Base-by-base conservation (phyloP, 192 early-diverging fungal species). In the Coemansia sp. region DNA sequence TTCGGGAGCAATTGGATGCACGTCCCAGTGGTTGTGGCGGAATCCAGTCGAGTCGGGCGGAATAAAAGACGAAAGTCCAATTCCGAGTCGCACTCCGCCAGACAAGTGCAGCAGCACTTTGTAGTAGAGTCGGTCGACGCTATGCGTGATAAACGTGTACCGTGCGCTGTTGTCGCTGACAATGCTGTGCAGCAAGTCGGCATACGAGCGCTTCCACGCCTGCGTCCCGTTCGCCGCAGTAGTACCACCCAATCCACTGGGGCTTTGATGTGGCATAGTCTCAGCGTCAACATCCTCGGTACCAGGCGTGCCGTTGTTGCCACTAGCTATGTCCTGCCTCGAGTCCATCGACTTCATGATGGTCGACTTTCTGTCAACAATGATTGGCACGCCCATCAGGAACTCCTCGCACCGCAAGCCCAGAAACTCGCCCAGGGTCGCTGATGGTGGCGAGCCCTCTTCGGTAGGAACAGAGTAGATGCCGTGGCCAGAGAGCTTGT, bases 21-120 rank as follows among this genome's bases (percentile, higher is more conserved):
- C 73, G 15, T 81, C 73, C 78, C 78, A 81, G 34, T 81, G 78
- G 36, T 75, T 81, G 52, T 65, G 72, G 11, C 72, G 68, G 18
- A 62, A 35, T 17, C 78, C 78, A 17, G 54, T 10, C 1, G 26
- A 17, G 52, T 72, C 73, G 3, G 78, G 78, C 21, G 73, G 68
- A 17, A 76, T 76, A 32, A 62, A 74, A 24, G 78, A 62, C 14
- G 72, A 81, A 19, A 81, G 69, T 0, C 78, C 78, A 26, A 81
- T 81, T 8, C 78, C 73, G 24, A 81, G 60, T n/a, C 78, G 68
- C 56, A 81, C 78, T 15, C 78, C 78, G 10, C 73, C 73, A 8
- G 65, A 65, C 15, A 81, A 56, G 46, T 76, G 78, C 63, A 72
- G 48, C 63, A 81, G 29, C 33, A 75, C 73, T 53, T 81, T 81